phyloP scores from a whole-genome alignment of 169 alveolate species.

The Plasmodium malariae region DNA sequence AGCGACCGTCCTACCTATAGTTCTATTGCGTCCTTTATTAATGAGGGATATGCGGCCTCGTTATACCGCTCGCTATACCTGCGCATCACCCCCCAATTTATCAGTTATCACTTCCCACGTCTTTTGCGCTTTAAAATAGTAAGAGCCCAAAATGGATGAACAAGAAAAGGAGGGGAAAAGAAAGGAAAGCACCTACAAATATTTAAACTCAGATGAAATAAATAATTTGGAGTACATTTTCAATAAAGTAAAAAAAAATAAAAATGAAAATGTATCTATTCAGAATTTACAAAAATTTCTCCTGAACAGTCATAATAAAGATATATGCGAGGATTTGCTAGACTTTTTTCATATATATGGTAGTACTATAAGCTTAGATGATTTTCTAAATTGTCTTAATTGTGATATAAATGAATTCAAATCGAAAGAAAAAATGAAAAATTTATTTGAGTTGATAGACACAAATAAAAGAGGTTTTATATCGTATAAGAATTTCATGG shows the following conservation, averaged over 20 bases:
- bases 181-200: slow-evolving; percentile 63
- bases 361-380: slow-evolving; percentile 51
- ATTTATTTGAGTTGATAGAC: slow-evolving; percentile 39
- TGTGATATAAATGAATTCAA: slow-evolving; percentile 73
- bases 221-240: slow-evolving; percentile 61
- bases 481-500: slow-evolving; percentile 26
- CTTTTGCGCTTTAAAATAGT: too few species aligned
- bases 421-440: slow-evolving; percentile 58
- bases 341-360: slow-evolving; percentile 65
- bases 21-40: too few species aligned
- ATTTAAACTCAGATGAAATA: slow-evolving; percentile 64
- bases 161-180: not conserved
- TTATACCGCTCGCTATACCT: too few species aligned
- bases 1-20: too few species aligned
- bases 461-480: slow-evolving; percentile 42
- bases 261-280: slow-evolving; percentile 44
- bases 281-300: slow-evolving; percentile 49
- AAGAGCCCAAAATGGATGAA: slow-evolving; percentile 64
- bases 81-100: too few species aligned
- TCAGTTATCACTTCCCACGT: too few species aligned
- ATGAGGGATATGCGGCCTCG: too few species aligned
- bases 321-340: slow-evolving; percentile 36
- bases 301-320: slow-evolving; percentile 32
- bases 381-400: slow-evolving; percentile 31
- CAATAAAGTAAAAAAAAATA: slow-evolving; percentile 45